Evolutionary conservation across 2,329 filamentous ascomycete species (phyloP), one percentile per base, ranked within the genome.

Genomic region (Trichoderma sp.): DNA sequence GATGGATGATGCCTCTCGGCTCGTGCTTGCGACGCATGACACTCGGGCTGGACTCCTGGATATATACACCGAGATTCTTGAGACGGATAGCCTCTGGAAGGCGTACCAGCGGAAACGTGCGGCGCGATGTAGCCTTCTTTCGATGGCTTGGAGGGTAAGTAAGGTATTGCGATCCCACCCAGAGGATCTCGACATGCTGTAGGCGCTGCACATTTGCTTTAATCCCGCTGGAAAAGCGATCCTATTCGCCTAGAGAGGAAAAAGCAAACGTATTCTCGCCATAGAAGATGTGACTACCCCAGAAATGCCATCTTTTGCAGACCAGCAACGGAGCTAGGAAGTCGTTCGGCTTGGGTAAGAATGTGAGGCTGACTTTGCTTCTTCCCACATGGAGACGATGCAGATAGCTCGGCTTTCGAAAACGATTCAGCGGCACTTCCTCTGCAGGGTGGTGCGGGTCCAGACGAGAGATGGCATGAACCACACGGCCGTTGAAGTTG

Each of bases 201-300:
- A 86, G 52, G 0, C 83, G 76, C n/a, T 83, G 78, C 1, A 81
- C 69, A 0, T 82, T 79, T 4, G 76, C 72, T 1, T 79, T 77
- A 26, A 85, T 85, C 0, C 83, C 80, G 1, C 71, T 72, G 65
- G 78, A 79, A 71, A 86, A 86, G 54, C 82, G 79, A 64, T 80
- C 81, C 73, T 83, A 81, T 73, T 86, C 84, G 56, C 84, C 84
- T 0, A 86, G 74, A n/a, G 81, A 84, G n/a, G 82, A 84, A 72
- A 86, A 86, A 0, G 80, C 81, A 69, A 86, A 86, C 0, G 76
- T 82, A 71, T 86, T 86, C 1, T 76, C 69, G 8, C 83, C 82
- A 66, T 86, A 86, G 70, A 86, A 86, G 2, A 81, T 70, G 68
- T 82, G 80, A 2, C 75, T 72, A 0, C 80, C 82, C 1, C 83